Evolutionary conservation across 345 rosid genomes (phyloP), one percentile per base, ranked within the genome.

Genomic region (Salix dunnii): DNA sequence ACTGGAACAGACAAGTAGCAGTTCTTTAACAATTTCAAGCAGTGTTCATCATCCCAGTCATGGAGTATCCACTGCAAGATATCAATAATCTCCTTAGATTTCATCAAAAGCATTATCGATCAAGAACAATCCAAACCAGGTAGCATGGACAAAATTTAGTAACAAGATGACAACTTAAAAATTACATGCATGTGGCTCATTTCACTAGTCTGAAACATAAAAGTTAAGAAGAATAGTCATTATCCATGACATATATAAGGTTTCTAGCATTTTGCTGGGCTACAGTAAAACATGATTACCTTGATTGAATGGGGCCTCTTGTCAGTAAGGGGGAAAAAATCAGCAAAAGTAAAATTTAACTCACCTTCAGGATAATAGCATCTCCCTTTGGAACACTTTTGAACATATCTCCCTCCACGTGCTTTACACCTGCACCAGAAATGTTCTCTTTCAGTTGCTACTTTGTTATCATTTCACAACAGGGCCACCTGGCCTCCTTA

Each of bases 361-460:
- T 30, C 40, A 21, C 70, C 43, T 67, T 36, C 14, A 67, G 38
- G 3, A 67, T 30, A 36, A 67, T 35, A 33, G 48, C 70, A 67
- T 67, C 70, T 9, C 25, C 48, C 38, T 21, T 36, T 67, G 70
- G 70, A 33, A 67, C 23, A 16, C 70, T 67, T 67, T 67, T 35
- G 40, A 67, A 67, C 70, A 67, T 36, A 36, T 67, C 70, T 36
- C 70, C 70, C 43, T 20, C 70, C 11, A 35, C 43, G 38, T 67
- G 70, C 38, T 67, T 35, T 12, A 67, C 70, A 33, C 70, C 69
- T 65, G 69, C 69, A 65, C 33, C 33, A 65, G 0, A 36, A 3
- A 14, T 31, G 33, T 49, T 49, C 58, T 49, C 58, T 49, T 48
- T 49, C 21, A 49, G 58, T 49, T 49, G 58, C 58, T 49, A 18